Evolutionary conservation across 768 basidiomycete genomes (phyloP), one percentile per base, ranked within the genome.

Genomic region (Pleurotus eryngii): DNA sequence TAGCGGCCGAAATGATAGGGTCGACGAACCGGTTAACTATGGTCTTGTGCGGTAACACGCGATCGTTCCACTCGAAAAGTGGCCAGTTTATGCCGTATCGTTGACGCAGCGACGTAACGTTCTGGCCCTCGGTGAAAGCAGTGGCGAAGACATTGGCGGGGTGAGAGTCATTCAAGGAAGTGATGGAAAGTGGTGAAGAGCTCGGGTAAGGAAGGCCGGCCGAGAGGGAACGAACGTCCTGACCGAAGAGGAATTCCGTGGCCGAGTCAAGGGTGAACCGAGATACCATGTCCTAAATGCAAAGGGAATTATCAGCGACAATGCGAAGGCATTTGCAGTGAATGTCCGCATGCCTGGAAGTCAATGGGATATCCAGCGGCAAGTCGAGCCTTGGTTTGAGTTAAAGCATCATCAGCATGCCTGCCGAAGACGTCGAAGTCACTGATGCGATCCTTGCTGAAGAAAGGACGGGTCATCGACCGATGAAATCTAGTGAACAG

Each of bases 391-490:
- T 76, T 77, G 47, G 81, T 73, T 46, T 75, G 67, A 3, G 65
- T 60, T 4, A 88, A 67, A 4, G 79, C 75, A 15, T 77, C 68
- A 43, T 77, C 74, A 4, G 80, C 75, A 46, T 84, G 83, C 9
- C 77, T 71, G 50, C 80, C 81, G 60, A 86, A 87, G 27, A 80
- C 82, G 22, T 86, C 81, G 54, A 86, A 87, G 64, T 86, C 79
- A 46, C 76, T 80, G 54, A 86, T 80, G 30, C 79, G 72, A 30
- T 88, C 86, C 45, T 75, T 77, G 55, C 68, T 79, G 72, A 90
- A 89, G 73, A 89, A 89, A 0, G 87, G 87, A 0, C 88, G 81
- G 0, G 85, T 84, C 74, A 90, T 85, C 3, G 76, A 63, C 8
- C 87, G 82, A 65, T 56, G 46, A 50, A 55, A 55, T 12, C 7